Conservation (phyloP, 306 rosid genomes). For the Malus asiatica region DNA sequence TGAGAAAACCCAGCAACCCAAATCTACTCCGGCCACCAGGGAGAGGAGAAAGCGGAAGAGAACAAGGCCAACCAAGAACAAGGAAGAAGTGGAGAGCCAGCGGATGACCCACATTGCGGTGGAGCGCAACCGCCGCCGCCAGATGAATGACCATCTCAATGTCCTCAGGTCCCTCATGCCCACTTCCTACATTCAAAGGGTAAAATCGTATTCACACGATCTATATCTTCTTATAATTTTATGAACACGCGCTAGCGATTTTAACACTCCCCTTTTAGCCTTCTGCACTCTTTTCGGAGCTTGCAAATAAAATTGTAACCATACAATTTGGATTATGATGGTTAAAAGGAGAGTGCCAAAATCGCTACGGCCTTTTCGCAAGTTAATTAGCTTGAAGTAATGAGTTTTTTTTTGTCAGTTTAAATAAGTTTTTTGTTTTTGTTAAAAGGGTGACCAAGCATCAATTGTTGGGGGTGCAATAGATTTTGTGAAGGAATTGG, state of each 20-base stretch:
- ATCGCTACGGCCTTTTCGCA: background rate
- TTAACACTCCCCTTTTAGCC: background rate
- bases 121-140: slow-evolving; percentile 85
- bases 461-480: slow-evolving; percentile 95
- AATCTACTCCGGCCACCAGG: slow-evolving; percentile 22
- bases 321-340: background rate
- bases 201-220: background rate
- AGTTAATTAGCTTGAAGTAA: background rate
- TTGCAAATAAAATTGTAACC: too few relatives aligned
- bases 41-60: slow-evolving; percentile 80
- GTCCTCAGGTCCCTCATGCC: slow-evolving; percentile 92
- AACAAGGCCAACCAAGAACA: slow-evolving; percentile 63
- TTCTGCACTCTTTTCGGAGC: background rate
- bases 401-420: background rate
- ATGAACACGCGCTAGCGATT: background rate
- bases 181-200: slow-evolving; percentile 71
- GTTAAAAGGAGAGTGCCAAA: background rate
- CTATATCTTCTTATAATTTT: background rate
- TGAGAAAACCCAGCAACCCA: slow-evolving; percentile 21
- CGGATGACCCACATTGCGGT: slow-evolving; percentile 96
- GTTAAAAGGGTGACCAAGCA: slow-evolving; percentile 86
- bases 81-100: slow-evolving; percentile 89
- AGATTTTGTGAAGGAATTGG: slow-evolving; percentile 90
- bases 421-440: background rate
- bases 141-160: slow-evolving; percentile 91